Evolutionary conservation across 257 asterid species (phyloP).

Genomic region (Thymus quinquecostatus): DNA sequence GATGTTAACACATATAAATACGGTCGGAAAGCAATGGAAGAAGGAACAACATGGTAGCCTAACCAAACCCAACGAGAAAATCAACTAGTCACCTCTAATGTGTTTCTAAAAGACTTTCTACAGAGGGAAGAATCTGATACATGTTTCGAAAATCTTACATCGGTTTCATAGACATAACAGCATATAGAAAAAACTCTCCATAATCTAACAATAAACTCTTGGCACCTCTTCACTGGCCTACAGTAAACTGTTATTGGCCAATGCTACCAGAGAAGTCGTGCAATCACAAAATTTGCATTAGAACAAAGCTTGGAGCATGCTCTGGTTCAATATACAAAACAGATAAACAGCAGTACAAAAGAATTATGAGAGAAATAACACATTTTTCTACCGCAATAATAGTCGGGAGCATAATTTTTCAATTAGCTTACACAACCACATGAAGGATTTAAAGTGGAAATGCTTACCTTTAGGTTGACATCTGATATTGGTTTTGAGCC

Average conservation of each 20-base stretch:
- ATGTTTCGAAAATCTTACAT: too few species aligned
- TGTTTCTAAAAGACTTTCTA: too few species aligned
- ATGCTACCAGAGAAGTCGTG: neutral
- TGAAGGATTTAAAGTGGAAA: conserved; percentile 23
- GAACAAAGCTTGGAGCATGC: neutral
- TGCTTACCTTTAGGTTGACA: conserved; percentile 67
- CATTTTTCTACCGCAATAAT: conserved; percentile 17
- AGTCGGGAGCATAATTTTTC: conserved; percentile 19
- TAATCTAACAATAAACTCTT: neutral
- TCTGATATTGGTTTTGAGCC: conserved; percentile 56
- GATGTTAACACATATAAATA: too few species aligned
- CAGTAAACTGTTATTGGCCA: neutral
- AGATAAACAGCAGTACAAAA: neutral
- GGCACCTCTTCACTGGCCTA: neutral
- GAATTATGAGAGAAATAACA: neutral
- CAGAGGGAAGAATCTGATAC: too few species aligned
- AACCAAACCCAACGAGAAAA: too few species aligned
- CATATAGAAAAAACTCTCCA: too few species aligned
- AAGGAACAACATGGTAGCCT: too few species aligned
- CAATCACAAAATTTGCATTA: neutral
- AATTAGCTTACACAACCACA: conserved; percentile 7
- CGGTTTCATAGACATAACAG: too few species aligned
- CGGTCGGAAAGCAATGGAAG: too few species aligned
- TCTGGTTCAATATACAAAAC: neutral
- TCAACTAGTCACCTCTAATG: too few species aligned